Base-by-base conservation (phyloP, 179 eudicot species). In the Dionaea muscipula region DNA sequence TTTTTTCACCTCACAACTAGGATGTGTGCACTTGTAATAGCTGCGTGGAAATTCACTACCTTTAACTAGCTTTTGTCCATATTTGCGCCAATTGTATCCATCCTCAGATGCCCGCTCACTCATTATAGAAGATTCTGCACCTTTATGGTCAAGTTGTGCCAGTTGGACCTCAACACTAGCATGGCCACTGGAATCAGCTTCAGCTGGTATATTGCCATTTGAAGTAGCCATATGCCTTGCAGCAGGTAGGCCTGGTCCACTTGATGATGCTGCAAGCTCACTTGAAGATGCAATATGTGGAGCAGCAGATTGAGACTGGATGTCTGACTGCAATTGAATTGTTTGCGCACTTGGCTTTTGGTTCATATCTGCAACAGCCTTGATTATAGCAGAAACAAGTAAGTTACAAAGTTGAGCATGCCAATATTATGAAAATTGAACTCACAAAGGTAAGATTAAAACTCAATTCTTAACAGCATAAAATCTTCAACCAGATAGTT, bases 11-110 rank as follows among this genome's bases (percentile, higher is more conserved):
- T 31, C 35, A 31, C 35, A 31, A 31, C 10, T 31, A 1, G 35
- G 35, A 31, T 31, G 35, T 8, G 94, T 85, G 64, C 96, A 85
- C 71, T 88, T 87, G 76, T 87, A 87, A 70, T 87, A 87, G 75
- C 96, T 87, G 68, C 94, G 73, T 18, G 94, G 94, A 68, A 62
- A 81, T 66, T 88, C 96, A 70, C 96, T 66, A 60, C 96, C 96
- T 72, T 88, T 88, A 14, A 88, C 94, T 63, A 85, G 81, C 71
- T 88, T 88, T 73, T 88, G 96, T 51, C 96, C 96, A 70, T 88
- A 88, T 66, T 88, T 88, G 36, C 94, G 77, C 94, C 96, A 88
- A 68, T 88, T 31, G 35, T 31, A 31, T 11, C 35, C 35, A 31
- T 31, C 35, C 35, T 31, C 35, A 1, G 35, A 31, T 51, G 82